Evolutionary conservation across 805 yeast genomes (phyloP).

Genomic region (Vanderwaltozyma yarrowii): DNA sequence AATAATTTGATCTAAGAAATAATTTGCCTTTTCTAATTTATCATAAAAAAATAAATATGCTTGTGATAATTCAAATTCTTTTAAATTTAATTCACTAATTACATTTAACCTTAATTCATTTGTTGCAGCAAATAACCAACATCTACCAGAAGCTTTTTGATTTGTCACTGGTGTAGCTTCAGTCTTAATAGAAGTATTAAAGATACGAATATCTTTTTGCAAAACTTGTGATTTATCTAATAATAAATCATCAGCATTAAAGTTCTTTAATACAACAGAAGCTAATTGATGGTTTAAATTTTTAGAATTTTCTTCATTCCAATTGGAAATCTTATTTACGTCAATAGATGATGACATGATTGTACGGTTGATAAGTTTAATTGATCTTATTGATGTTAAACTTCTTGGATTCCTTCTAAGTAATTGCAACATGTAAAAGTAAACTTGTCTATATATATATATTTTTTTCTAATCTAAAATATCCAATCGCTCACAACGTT

Average conservation of each 20-base stretch:
- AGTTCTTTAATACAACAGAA: constrained; percentile 28
- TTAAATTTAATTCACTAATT: constrained; percentile 51
- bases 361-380: neutral
- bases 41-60: constrained; percentile 75
- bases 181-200: constrained; percentile 31
- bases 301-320: constrained; percentile 21
- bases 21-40: constrained; percentile 76
- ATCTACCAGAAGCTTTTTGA: constrained; percentile 70
- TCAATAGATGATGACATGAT: neutral
- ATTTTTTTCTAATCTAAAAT: too few relatives aligned
- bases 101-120: constrained; percentile 59
- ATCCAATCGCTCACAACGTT: too few relatives aligned
- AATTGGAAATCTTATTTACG: constrained; percentile 2
- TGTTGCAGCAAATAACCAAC: constrained; percentile 84
- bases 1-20: constrained; percentile 63
- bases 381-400: too few relatives aligned
- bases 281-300: constrained; percentile 28
- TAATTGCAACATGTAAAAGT: too few relatives aligned
- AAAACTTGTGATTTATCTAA: constrained; percentile 19
- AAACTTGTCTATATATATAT: too few relatives aligned
- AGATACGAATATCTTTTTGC: constrained; percentile 17
- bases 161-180: constrained; percentile 48
- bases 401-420: too few relatives aligned
- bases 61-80: constrained; percentile 66
- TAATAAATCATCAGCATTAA: constrained; percentile 27